phyloP scores from a whole-genome alignment of 352 stramenopile genomes.

The Globisporangium cederbergense region DNA sequence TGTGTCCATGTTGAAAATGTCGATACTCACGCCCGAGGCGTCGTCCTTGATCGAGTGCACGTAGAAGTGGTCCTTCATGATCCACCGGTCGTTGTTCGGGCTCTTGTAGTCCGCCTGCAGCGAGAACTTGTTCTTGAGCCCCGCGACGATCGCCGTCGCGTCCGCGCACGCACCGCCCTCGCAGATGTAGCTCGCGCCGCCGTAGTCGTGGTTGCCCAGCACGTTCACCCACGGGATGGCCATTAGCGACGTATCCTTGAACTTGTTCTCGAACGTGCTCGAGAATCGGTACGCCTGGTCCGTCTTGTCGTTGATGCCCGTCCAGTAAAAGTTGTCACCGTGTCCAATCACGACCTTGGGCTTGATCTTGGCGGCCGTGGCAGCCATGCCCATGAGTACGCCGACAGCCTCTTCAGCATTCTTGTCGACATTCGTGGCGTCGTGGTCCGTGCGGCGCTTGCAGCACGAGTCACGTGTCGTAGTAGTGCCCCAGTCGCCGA shows the following conservation, averaged over 20 bases:
- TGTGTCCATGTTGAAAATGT: conserved; percentile 87
- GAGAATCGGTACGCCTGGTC: conserved; percentile 49
- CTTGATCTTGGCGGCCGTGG: conserved; percentile 26
- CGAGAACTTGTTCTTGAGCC: conserved; percentile 50
- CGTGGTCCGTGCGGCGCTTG: conserved; percentile 52
- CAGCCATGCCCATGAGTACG: conserved; percentile 60
- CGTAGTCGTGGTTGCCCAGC: conserved; percentile 73
- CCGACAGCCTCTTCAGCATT: conserved; percentile 63
- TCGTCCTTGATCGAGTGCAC: conserved; percentile 63
- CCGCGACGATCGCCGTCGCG: conserved; percentile 12
- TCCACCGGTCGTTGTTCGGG: conserved; percentile 75
- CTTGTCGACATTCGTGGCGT: conserved; percentile 49
- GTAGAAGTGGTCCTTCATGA: conserved; percentile 83
- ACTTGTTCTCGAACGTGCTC: conserved; percentile 56
- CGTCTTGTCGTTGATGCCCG: conserved; percentile 39
- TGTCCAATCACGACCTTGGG: conserved; percentile 64
- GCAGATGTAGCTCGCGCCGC: conserved; percentile 57
- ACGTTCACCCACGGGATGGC: conserved; percentile 60
- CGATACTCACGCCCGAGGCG: conserved; percentile 57
- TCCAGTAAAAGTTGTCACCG: conserved; percentile 73
- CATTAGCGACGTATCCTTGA: conserved; percentile 41
- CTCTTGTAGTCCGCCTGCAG: conserved; percentile 77
- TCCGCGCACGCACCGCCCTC: conserved; percentile 21
- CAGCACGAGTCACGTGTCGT: conserved; percentile 64
- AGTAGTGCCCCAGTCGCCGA: conserved; percentile 76